Conservation (phyloP, 148 eudicot species). For the Fagopyrum tataricum region DNA sequence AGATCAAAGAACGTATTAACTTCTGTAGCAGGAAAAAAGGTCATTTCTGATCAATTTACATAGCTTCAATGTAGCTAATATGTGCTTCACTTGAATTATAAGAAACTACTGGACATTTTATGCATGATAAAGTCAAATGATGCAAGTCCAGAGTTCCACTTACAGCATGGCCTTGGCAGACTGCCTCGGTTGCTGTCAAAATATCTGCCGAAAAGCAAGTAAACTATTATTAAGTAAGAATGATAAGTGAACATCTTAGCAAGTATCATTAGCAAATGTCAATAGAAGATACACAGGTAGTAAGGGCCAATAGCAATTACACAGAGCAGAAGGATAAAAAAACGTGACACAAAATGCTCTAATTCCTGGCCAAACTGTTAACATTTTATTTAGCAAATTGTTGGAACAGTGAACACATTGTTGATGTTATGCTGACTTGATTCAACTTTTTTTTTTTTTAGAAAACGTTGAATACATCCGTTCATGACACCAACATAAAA, state of each 20-base stretch:
- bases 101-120: neutral
- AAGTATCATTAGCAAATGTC: neutral
- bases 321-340: neutral
- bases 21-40: neutral
- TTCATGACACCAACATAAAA: neutral
- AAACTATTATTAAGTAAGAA: neutral
- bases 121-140: neutral
- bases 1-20: slow-evolving; percentile 7
- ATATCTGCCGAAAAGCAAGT: slow-evolving; percentile 40
- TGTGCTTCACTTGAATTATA: neutral
- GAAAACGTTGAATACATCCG: neutral
- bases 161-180: slow-evolving; percentile 66
- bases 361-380: neutral
- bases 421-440: neutral
- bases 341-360: neutral
- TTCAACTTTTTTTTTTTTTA: too few species aligned
- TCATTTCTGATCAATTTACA: neutral
- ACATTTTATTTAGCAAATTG: neutral
- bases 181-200: slow-evolving; percentile 69
- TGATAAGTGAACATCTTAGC: neutral
- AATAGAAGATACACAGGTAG: neutral
- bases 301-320: neutral
- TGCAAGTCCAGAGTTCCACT: slow-evolving; percentile 25
- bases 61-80: neutral
- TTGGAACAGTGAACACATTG: neutral